Base-by-base conservation (phyloP, 805 yeast species). In the Ogataea zsoltii region DNA sequence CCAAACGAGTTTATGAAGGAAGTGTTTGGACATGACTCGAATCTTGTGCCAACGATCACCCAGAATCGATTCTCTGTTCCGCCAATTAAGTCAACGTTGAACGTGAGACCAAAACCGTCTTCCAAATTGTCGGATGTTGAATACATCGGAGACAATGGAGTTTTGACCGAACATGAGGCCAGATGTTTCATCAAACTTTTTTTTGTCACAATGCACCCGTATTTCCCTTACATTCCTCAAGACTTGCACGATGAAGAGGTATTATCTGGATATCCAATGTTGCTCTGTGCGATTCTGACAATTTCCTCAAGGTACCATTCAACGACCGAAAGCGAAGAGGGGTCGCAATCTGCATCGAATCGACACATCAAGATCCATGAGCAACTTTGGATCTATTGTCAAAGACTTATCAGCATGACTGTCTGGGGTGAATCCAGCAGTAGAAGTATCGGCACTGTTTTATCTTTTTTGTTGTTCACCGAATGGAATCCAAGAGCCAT, bases 401-500 rank as follows among this genome's bases (percentile, higher is more conserved):
- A 88, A 67, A 64, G 83, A 49, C 70, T 88, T 48, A 83, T 89
- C 33, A 85, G 95, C 2, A 88, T 85, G 63, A 83, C 96, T 0
- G 90, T 88, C 4, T 90, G 96, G 97, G 96, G 96, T 1, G 96
- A 88, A 60, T 94, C 96, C 0, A 83, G 88, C 47, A 86, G 94
- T 6, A 70, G 96, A 51, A 84, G 94, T 0, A 78, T 90, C 3
- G 97, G 96, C 1, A 88, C 97, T 0, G 83, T 90, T 5, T 74
- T 86, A 49, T 91, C 97, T 0, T 88, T 91, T 59, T 66, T 91
- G 40, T 69, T 91, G 14, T 84, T 88, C 55, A 87, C 96, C 0
- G 97, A 92, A 63, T 91, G 98, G 98, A 89, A 90, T 56, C 97
- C 97, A 3, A 71, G 96, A 43, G 96, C 96, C 3, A 89, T 90